Evolutionary conservation across 352 stramenopile genomes (phyloP), one percentile per base, ranked within the genome.

Genomic region (Phytophthora sansomeana): DNA sequence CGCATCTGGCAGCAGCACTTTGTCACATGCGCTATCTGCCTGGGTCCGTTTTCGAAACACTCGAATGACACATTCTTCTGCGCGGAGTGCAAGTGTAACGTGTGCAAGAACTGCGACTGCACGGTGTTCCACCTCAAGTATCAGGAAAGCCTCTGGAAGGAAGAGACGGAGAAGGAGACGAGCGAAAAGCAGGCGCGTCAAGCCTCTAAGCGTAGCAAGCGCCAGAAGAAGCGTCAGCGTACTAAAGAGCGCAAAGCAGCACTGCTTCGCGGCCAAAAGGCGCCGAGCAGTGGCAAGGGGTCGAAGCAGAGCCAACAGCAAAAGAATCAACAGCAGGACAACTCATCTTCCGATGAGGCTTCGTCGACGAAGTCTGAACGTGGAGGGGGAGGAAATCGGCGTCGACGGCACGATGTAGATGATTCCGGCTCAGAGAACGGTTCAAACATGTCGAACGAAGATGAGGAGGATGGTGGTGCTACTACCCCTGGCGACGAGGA

Each of bases 1-100:
- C 89, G 93, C n/a, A 98, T 99, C 55, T 99, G 96, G 93, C 97
- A 99, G 62, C 86, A 98, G 53, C 97, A 99, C 67, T 99, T 99
- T 85, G 94, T 99, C 26, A 98, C 92, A 35, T 99, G 97, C 74
- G 96, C 96, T 24, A 97, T 99, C 35, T 99, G 97, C 77, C 83
- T 98, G 24, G 80, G 89, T 11, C 96, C 93, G 21, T 99, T 98
- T 75, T 98, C 95, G 1, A 98, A 98, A 70, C 90, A 98, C 75
- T 95, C 93, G 46, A 90, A 94, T 48, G 89, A 98, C 71, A 97
- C 93, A 43, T 97, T 96, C 58, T 99, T 99, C 74, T 99, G 97
- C 69, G 84, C 89, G 33, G 97, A 99, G 81, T 99, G 96, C 80
- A 99, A 99, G 78, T 99, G 97, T 67, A 97, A 98, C 58, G 97